Conservation (phyloP, 1,284 basidiomycete genomes). For the Rugosomyces carneus region DNA sequence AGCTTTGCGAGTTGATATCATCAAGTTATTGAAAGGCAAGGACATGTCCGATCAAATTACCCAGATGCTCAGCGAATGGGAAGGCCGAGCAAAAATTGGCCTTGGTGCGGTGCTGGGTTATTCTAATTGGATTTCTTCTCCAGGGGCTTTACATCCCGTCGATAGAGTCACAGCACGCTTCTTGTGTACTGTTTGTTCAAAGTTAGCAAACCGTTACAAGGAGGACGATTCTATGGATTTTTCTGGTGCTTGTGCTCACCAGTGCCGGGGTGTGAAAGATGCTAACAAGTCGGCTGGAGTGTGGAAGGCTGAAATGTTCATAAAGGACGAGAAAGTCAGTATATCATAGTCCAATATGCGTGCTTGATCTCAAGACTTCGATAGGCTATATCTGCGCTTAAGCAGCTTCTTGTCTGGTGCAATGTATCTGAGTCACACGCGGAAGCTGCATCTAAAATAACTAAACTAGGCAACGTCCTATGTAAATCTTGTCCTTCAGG, state of each 20-base stretch:
- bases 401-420: conserved; percentile 29
- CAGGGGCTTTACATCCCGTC: conserved; percentile 45
- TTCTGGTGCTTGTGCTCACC: conserved; percentile 48
- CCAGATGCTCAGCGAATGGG: conserved; percentile 45
- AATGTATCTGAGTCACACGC: conserved; percentile 27
- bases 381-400: conserved; percentile 40
- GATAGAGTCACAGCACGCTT: conserved; percentile 55
- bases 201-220: conserved; percentile 27
- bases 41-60: conserved; percentile 29
- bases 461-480: conserved; percentile 23
- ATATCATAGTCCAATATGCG: background rate
- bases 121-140: conserved; percentile 42
- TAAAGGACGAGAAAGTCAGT: conserved; percentile 49
- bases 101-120: conserved; percentile 45
- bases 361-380: conserved; percentile 1
- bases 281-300: conserved; percentile 23
- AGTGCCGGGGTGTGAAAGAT: conserved; percentile 33
- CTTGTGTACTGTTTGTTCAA: conserved; percentile 45
- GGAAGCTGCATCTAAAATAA: conserved; percentile 19
- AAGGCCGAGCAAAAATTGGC: conserved; percentile 31
- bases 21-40: conserved; percentile 23
- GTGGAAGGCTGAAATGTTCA: conserved; percentile 50
- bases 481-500: conserved; percentile 49
- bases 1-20: conserved; percentile 13
- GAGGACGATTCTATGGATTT: conserved; percentile 47